Evolutionary conservation across 768 basidiomycete genomes (phyloP).

Genomic region (Suillus tomentosus): DNA sequence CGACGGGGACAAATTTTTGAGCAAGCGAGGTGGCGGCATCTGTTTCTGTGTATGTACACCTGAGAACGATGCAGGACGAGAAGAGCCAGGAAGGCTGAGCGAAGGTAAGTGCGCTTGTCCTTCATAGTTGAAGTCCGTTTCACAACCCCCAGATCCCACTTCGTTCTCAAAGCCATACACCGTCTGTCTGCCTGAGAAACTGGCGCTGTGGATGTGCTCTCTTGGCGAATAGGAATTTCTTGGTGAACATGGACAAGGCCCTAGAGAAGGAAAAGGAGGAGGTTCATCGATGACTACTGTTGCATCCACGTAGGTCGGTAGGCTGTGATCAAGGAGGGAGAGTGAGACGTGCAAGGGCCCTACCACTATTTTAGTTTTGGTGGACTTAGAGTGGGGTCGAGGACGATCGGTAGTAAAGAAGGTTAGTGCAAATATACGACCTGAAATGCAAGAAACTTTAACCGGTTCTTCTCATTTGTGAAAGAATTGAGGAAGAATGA

Average conservation of each 20-base stretch:
- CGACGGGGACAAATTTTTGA: background rate
- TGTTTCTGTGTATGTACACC: background rate
- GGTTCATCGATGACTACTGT: conserved; percentile 47
- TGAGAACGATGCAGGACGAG: conserved; percentile 3
- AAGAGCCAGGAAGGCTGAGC: conserved; percentile 11
- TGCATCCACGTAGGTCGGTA: conserved; percentile 59
- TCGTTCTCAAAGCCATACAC: background rate
- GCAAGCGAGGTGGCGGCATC: background rate
- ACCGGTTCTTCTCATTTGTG: too few relatives aligned
- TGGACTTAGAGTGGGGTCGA: conserved; percentile 3
- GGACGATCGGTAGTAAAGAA: conserved; percentile 23
- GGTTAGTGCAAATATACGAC: conserved; percentile 30
- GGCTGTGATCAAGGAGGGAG: conserved; percentile 54
- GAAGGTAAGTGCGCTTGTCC: conserved; percentile 3
- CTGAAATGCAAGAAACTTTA: conserved; percentile 12
- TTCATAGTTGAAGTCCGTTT: conserved; percentile 14
- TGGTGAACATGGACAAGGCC: conserved; percentile 17
- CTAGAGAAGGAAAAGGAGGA: conserved; percentile 14
- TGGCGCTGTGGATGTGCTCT: background rate
- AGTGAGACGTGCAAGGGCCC: conserved; percentile 49
- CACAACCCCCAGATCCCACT: too few relatives aligned
- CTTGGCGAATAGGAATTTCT: background rate
- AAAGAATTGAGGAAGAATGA: too few relatives aligned
- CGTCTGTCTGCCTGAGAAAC: background rate
- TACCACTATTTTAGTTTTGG: background rate